phyloP scores from a whole-genome alignment of 2,329 filamentous ascomycete species.

The Aspergillus uvarum region DNA sequence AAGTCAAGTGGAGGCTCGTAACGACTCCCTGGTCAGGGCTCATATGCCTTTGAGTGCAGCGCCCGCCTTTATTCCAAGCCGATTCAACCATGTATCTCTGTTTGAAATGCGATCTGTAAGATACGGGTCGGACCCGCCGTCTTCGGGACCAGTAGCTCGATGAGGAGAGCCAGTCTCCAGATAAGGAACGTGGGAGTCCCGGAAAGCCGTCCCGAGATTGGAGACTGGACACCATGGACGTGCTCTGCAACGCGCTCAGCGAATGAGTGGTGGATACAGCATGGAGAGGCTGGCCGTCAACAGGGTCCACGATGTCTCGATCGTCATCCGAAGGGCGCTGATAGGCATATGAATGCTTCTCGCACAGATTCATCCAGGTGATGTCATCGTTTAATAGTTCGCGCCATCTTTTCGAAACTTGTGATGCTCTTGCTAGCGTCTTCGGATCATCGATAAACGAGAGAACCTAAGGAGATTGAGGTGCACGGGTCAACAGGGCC shows the following conservation, averaged over 20 bases:
- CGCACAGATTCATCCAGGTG: constrained; percentile 96
- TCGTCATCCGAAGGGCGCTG: constrained; percentile 54
- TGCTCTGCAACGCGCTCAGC: constrained; percentile 25
- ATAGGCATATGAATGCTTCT: constrained; percentile 95
- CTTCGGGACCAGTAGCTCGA: constrained; percentile 36
- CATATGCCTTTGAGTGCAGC: constrained; percentile 78
- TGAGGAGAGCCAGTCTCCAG: constrained; percentile 34
- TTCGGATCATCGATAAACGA: constrained; percentile 97
- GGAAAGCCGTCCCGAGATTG: constrained; percentile 49
- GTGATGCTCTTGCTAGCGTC: constrained; percentile 86
- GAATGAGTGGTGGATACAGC: constrained; percentile 22
- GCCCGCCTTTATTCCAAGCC: constrained; percentile 91
- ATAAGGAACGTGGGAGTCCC: constrained; percentile 44
- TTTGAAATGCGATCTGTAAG: constrained; percentile 96
- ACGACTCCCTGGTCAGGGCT: constrained; percentile 96
- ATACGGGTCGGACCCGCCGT: constrained; percentile 65
- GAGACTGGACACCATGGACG: constrained; percentile 25
- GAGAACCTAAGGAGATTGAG: constrained; percentile 62
- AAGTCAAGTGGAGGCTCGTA: constrained; percentile 88
- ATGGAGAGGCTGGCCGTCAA: constrained; percentile 29
- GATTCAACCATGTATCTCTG: constrained; percentile 96
- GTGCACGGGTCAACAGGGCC: constrained; percentile 15
- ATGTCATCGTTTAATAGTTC: constrained; percentile 94
- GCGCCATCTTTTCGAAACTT: constrained; percentile 93
- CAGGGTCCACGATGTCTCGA: constrained; percentile 37